Conservation (phyloP, 2,329 filamentous ascomycete genomes). For the Fusarium nurragi region DNA sequence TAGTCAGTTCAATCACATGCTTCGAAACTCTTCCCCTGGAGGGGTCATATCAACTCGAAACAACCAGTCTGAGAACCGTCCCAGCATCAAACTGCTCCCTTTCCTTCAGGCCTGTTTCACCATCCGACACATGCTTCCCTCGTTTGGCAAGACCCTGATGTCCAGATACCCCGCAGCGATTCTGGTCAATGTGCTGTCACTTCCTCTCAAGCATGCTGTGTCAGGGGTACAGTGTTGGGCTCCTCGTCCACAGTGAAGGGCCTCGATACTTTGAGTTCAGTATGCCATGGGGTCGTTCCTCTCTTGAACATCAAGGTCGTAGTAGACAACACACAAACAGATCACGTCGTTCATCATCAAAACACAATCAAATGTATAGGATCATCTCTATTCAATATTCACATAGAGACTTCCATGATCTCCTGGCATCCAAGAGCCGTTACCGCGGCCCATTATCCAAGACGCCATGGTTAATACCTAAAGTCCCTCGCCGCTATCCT, state of each 20-base stretch:
- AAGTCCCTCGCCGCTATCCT: slow-evolving; percentile 36
- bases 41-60: slow-evolving; percentile 4
- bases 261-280: too few relatives aligned
- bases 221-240: not conserved
- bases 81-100: slow-evolving; percentile 11
- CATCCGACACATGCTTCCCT: slow-evolving; percentile 2
- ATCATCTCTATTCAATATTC: slow-evolving; percentile 46
- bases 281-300: too few relatives aligned
- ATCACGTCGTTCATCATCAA: slow-evolving; percentile 1
- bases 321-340: not conserved
- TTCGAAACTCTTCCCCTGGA: not conserved
- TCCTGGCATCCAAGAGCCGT: slow-evolving; percentile 45
- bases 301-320: not conserved
- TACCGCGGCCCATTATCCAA: slow-evolving; percentile 42
- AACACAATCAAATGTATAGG: slow-evolving; percentile 7
- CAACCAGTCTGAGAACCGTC: not conserved
- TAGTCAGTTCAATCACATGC: not conserved
- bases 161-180: not conserved
- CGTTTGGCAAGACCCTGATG: not conserved
- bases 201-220: not conserved
- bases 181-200: not conserved
- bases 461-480: slow-evolving; percentile 45
- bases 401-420: slow-evolving; percentile 39
- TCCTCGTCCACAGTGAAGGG: too few relatives aligned
- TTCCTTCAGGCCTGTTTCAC: slow-evolving; percentile 30